Evolutionary conservation across 2,329 filamentous ascomycete species (phyloP).

Genomic region (Aspergillus glaucus): DNA sequence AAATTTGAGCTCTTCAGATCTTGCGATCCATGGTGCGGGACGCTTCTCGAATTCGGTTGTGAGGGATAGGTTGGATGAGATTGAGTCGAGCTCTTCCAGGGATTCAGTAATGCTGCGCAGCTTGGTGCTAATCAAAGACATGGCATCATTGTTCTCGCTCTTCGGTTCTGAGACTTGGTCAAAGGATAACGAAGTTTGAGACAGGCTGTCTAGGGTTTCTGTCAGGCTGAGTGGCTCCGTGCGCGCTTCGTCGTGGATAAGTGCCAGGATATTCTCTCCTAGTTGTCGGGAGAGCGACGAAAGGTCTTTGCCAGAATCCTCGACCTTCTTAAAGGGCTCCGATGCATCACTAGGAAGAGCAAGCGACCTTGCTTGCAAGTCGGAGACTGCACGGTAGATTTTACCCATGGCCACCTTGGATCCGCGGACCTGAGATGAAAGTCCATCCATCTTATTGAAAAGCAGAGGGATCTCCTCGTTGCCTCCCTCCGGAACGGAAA

Average conservation of each 20-base stretch:
- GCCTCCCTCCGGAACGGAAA: slow-evolving; percentile 55
- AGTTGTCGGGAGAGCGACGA: slow-evolving; percentile 61
- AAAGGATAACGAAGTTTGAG: slow-evolving; percentile 22
- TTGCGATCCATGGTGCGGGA: slow-evolving; percentile 73
- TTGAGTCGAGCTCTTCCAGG: slow-evolving; percentile 63
- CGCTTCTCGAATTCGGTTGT: slow-evolving; percentile 73
- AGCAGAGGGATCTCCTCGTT: slow-evolving; percentile 66
- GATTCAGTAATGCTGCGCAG: slow-evolving; percentile 59
- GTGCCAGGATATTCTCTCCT: slow-evolving; percentile 58
- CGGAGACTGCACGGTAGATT: slow-evolving; percentile 67
- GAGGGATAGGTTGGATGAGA: slow-evolving; percentile 64
- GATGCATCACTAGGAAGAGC: slow-evolving; percentile 63
- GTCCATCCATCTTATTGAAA: slow-evolving; percentile 61
- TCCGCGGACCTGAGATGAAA: slow-evolving; percentile 70
- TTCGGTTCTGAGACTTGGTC: slow-evolving; percentile 18
- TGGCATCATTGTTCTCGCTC: slow-evolving; percentile 49
- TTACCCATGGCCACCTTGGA: slow-evolving; percentile 79
- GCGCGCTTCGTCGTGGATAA: slow-evolving; percentile 67
- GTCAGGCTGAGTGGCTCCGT: slow-evolving; percentile 59
- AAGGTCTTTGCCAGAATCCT: slow-evolving; percentile 58
- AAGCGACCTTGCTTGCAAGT: slow-evolving; percentile 68
- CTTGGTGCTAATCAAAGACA: slow-evolving; percentile 61
- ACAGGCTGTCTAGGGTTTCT: slow-evolving; percentile 61
- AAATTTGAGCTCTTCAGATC: slow-evolving; percentile 73
- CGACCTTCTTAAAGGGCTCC: slow-evolving; percentile 64